These are phyloP conservation scores for Gossypium gossypioides DNA, from an alignment of 441 rosid species.

Conservation along the genomic window DNA sequence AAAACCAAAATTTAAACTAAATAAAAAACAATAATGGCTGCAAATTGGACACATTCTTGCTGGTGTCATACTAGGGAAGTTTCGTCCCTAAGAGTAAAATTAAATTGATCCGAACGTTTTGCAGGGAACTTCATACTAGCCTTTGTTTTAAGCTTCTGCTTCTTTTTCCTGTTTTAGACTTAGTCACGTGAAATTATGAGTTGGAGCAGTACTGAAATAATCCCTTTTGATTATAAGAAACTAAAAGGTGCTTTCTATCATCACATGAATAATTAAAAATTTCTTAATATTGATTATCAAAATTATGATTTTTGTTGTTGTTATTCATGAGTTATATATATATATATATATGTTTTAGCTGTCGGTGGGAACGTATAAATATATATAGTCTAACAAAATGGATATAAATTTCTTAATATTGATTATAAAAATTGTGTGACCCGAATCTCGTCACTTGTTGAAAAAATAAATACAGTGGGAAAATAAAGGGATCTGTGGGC, in stretches of 20 bases:
- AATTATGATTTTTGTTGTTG: not conserved
- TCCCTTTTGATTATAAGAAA: not conserved
- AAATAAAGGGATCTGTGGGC: no score
- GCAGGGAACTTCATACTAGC: not conserved
- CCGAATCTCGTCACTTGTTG: no score
- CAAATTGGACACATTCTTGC: not conserved
- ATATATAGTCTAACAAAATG: no score
- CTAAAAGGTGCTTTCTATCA: not conserved
- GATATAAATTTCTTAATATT: no score
- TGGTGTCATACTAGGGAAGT: not conserved
- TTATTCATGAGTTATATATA: not conserved
- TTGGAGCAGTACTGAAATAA: not conserved
- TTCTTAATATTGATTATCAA: not conserved
- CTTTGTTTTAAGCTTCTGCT: not conserved
- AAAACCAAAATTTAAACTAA: not conserved
- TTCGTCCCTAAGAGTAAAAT: not conserved
- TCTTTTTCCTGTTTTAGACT: not conserved
- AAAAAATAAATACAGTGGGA: no score
- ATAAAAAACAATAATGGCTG: not conserved
- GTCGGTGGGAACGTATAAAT: not conserved
- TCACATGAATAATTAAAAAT: not conserved
- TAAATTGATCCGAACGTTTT: not conserved
- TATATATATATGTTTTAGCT: not conserved
- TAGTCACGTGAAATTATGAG: not conserved
- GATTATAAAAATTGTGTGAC: no score